Evolutionary conservation across 163 green algal genomes (phyloP).

Genomic region (Prototheca wickerhamii): DNA sequence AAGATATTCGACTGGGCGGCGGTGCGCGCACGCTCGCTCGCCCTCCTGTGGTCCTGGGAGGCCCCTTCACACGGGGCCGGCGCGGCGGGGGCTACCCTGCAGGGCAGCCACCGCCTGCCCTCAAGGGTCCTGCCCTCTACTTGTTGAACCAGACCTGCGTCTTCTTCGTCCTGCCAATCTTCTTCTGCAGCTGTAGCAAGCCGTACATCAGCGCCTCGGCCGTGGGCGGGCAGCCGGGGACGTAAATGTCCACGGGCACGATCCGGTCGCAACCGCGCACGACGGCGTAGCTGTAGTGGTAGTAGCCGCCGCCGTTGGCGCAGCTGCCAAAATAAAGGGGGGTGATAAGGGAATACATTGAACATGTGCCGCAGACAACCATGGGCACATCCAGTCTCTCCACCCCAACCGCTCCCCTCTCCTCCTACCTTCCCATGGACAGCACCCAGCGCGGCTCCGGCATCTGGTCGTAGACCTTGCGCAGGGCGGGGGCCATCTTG

Average conservation of each 20-base stretch:
- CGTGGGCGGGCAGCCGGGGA: conserved; percentile 86
- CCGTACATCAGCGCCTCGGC: conserved; percentile 91
- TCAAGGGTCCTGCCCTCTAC: too few species aligned
- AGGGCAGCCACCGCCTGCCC: too few species aligned
- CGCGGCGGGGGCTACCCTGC: background rate
- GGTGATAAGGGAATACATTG: too few species aligned
- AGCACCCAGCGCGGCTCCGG: conserved; percentile 93
- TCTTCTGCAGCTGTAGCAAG: conserved; percentile 87
- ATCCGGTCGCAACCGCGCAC: conserved; percentile 92
- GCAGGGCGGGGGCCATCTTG: conserved; percentile 95
- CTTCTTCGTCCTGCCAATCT: conserved; percentile 60
- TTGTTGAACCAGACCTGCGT: conserved; percentile 46
- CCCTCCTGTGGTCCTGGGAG: too few species aligned
- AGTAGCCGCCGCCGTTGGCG: conserved; percentile 95
- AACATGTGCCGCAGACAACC: too few species aligned
- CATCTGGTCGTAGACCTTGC: conserved; percentile 94
- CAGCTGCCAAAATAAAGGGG: conserved; percentile 42
- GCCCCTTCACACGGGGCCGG: too few species aligned
- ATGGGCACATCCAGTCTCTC: background rate
- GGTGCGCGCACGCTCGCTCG: too few species aligned
- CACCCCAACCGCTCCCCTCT: background rate
- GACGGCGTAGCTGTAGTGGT: conserved; percentile 94
- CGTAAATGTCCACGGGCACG: conserved; percentile 95
- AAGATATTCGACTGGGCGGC: too few species aligned
- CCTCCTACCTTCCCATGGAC: conserved; percentile 65